These are phyloP conservation scores for Delitschia confertaspora DNA, from an alignment of 495 filamentous ascomycete species.

Conservation along the genomic window DNA sequence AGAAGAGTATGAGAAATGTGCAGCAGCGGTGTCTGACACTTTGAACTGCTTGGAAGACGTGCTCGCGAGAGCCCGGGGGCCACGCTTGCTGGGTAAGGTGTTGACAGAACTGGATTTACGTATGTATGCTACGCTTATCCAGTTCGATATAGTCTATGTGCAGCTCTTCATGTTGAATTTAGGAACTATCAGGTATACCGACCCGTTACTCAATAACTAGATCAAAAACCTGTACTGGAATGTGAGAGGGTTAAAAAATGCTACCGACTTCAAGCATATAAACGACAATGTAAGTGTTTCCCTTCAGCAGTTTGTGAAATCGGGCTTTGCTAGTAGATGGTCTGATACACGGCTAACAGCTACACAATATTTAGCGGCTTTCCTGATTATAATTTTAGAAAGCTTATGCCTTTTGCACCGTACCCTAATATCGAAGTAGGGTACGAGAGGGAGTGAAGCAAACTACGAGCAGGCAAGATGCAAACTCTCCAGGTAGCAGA, in stretches of 20 bases:
- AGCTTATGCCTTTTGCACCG: constrained; percentile 39
- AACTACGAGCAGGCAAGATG: too few relatives aligned
- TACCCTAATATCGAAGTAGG: constrained; percentile 36
- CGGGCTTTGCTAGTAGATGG: neutral
- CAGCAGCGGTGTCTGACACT: constrained; percentile 41
- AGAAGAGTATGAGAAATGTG: constrained; percentile 40
- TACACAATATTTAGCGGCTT: neutral
- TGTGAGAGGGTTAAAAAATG: constrained; percentile 34
- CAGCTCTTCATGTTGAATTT: constrained; percentile 53
- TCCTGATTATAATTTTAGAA: constrained; percentile 39
- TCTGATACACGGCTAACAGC: neutral
- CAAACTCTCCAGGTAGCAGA: too few relatives aligned
- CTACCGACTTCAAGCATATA: constrained; percentile 42
- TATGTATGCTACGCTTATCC: constrained; percentile 42
- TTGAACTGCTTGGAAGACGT: constrained; percentile 47
- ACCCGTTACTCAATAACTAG: constrained; percentile 46
- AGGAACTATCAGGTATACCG: constrained; percentile 45
- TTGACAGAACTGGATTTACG: constrained; percentile 47
- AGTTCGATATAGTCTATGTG: constrained; percentile 46
- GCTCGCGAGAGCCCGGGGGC: constrained; percentile 37
- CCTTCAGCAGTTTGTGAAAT: neutral
- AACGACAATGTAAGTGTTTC: constrained; percentile 46
- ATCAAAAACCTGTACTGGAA: constrained; percentile 46
- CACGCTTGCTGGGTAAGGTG: constrained; percentile 40
- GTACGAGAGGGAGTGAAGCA: constrained; percentile 35